Evolutionary conservation across 1,284 basidiomycete genomes (phyloP).

Genomic region (Tremellales sp.): DNA sequence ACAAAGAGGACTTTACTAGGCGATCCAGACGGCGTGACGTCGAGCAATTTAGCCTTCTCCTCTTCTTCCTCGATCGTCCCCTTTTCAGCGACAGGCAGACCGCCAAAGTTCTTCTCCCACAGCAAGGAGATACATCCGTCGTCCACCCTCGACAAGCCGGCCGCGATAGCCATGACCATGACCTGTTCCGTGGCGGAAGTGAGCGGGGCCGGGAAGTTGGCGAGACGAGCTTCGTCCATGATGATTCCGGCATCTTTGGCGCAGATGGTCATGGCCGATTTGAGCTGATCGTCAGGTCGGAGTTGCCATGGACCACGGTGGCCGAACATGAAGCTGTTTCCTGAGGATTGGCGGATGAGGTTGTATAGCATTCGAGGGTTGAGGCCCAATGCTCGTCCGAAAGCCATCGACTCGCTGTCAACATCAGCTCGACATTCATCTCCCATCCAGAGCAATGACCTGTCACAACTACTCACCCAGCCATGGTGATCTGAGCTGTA

Average conservation of each 20-base stretch:
- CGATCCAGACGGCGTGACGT: slow-evolving; percentile 7
- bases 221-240: slow-evolving; percentile 35
- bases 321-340: slow-evolving; percentile 46
- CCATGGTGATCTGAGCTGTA: slow-evolving; percentile 30
- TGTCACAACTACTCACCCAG: slow-evolving; percentile 22
- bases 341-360: slow-evolving; percentile 33
- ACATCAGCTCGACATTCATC: background rate
- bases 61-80: slow-evolving; percentile 28
- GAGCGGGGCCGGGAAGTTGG: slow-evolving; percentile 33
- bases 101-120: slow-evolving; percentile 34
- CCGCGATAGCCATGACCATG: slow-evolving; percentile 31
- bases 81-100: slow-evolving; percentile 17
- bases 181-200: slow-evolving; percentile 36
- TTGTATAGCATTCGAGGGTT: slow-evolving; percentile 40
- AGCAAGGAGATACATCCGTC: slow-evolving; percentile 36
- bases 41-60: slow-evolving; percentile 23
- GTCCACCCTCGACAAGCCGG: slow-evolving; percentile 29
- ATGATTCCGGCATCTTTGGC: slow-evolving; percentile 42
- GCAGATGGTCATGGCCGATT: slow-evolving; percentile 44
- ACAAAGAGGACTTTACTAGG: slow-evolving; percentile 27
- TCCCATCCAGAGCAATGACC: background rate
- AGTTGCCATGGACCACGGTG: slow-evolving; percentile 39
- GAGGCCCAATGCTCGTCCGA: slow-evolving; percentile 40
- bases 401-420: slow-evolving; percentile 42
- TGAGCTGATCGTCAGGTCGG: slow-evolving; percentile 27